Evolutionary conservation across 192 early-diverging fungal species (phyloP), one percentile per base, ranked within the genome.

Genomic region (Entomortierella lignicola): DNA sequence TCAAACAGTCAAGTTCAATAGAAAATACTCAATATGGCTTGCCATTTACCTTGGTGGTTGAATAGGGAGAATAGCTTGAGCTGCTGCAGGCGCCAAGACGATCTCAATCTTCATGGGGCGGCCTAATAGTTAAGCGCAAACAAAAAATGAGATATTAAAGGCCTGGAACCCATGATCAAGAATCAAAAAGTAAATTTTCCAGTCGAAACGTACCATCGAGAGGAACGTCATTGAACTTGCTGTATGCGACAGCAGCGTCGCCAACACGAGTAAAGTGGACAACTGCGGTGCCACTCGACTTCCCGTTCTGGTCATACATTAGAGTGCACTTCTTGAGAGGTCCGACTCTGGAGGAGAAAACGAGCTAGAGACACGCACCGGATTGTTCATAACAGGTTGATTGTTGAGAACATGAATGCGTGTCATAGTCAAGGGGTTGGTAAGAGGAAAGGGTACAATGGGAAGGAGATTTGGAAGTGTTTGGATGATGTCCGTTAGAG

Each of bases 221-320:
- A 0, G 83, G 87, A 55, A 86, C 83, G 6, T 73, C 77, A 37
- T 86, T 77, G 48, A 86, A 85, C 50, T 84, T 86, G 64, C 63
- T 77, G 53, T 83, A 80, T 15, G 86, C 84, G 20, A 69, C 32
- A 20, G 81, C 83, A 8, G 85, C 85, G 61, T 87, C 86, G 41
- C 60, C 82, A 52, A 64, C 63, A 26, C 85, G 84, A 25, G 42
- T 55, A 52, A 87, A 87, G 63, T 80, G 72, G 29, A 87, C 75
- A 27, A 74, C 62, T 23, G 85, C 86, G 5, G 83, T 82, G 39
- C 86, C 86, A 27, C 71, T 77, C 5, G 85, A 86, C 60, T 79
- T 83, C 52, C 85, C 86, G 60, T 72, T 80, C 70, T 87, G 80
- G 57, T 87, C 85, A 64, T 80, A 87, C 70, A 83, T 87, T 8